These are phyloP conservation scores for Plasmopara viticola DNA, from an alignment of 352 stramenopile species.

Conservation along the genomic window DNA sequence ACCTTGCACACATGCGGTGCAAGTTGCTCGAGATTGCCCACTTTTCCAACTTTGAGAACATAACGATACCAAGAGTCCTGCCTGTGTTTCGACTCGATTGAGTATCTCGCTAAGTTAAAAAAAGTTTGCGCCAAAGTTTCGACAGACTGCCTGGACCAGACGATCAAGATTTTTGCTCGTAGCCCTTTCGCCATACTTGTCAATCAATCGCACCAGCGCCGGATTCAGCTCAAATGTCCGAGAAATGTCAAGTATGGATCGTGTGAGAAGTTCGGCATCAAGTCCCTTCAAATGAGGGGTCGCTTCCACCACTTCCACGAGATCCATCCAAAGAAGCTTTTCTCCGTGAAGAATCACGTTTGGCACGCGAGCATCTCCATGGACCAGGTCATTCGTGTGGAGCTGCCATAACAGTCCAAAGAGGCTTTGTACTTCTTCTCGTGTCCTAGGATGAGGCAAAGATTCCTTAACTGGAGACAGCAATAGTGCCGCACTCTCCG, in stretches of 20 bases:
- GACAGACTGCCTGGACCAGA: no score
- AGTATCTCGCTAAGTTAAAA: no score
- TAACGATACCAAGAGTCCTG: no score
- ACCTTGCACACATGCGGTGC: slow-evolving; percentile 3
- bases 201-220: no score
- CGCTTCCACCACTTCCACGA: slow-evolving; percentile 22
- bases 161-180: no score
- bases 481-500: slow-evolving; percentile 20
- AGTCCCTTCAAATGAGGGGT: slow-evolving; percentile 13
- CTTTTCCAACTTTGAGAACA: no score
- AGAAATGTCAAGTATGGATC: slow-evolving; percentile 2
- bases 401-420: slow-evolving; percentile 21
- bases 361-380: slow-evolving; percentile 28
- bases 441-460: slow-evolving; percentile 23
- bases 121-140: no score
- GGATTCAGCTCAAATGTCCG: no score
- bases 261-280: slow-evolving; percentile 27
- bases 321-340: slow-evolving; percentile 31
- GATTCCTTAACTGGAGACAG: slow-evolving; percentile 24
- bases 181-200: no score
- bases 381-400: slow-evolving; percentile 17
- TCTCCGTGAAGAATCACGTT: slow-evolving; percentile 24
- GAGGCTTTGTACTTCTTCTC: slow-evolving; percentile 15
- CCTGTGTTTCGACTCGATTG: no score
- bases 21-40: no score